Conservation (phyloP, 2,329 filamentous ascomycete genomes). For the Stachybotrys chlorohalonatus region DNA sequence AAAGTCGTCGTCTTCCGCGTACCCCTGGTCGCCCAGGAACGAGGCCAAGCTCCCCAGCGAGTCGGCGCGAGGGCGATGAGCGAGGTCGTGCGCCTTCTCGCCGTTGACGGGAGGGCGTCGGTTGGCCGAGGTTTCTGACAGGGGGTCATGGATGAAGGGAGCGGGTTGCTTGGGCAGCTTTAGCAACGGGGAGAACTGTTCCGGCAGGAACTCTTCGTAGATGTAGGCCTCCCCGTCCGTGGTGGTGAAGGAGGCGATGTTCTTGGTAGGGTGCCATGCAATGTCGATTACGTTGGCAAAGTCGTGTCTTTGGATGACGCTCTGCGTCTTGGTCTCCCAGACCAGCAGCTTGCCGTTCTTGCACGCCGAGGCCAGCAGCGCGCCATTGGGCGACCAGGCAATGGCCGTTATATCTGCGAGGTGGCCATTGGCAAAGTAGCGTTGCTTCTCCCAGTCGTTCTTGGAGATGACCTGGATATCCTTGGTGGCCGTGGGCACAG, state of each 20-base stretch:
- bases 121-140: conserved; percentile 61
- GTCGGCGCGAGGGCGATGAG: conserved; percentile 47
- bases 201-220: conserved; percentile 59
- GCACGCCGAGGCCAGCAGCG: conserved; percentile 65
- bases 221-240: conserved; percentile 92
- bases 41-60: conserved; percentile 74
- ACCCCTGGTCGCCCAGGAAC: conserved; percentile 55
- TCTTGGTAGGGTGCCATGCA: conserved; percentile 83
- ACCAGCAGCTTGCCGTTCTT: conserved; percentile 63
- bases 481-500: conserved; percentile 69
- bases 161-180: conserved; percentile 59
- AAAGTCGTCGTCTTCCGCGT: conserved; percentile 63
- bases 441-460: conserved; percentile 81
- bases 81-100: conserved; percentile 34
- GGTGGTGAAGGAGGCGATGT: conserved; percentile 85
- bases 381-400: conserved; percentile 91
- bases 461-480: conserved; percentile 84
- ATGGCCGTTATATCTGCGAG: conserved; percentile 76
- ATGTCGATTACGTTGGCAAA: conserved; percentile 80
- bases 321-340: conserved; percentile 88
- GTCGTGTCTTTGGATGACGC: conserved; percentile 66
- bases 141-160: conserved; percentile 76
- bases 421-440: conserved; percentile 70
- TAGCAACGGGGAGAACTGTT: conserved; percentile 47
- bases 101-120: conserved; percentile 46